phyloP scores from a whole-genome alignment of 306 rosid genomes.

The Luffa aegyptiaca region DNA sequence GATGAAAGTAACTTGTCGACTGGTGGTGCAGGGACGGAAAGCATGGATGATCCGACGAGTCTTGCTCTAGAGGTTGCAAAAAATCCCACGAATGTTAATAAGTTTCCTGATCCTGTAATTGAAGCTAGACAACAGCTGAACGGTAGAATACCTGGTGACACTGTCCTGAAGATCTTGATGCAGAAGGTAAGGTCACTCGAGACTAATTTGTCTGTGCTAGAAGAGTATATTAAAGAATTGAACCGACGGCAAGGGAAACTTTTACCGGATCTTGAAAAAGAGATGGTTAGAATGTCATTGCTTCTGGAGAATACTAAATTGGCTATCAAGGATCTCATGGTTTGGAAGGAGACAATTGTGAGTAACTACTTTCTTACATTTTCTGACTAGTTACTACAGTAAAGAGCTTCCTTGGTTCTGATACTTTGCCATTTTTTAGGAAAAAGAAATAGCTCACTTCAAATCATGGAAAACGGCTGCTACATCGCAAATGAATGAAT shows the following conservation, averaged over 20 bases:
- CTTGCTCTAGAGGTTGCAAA: constrained; percentile 21
- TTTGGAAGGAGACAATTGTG: constrained; percentile 40
- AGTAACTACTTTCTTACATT: constrained; percentile 8
- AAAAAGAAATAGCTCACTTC: constrained; percentile 39
- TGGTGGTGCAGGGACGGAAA: constrained; percentile 21
- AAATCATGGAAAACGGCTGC: constrained; percentile 58
- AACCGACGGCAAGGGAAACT: constrained; percentile 37
- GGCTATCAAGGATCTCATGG: constrained; percentile 43
- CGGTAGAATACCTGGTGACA: constrained; percentile 79
- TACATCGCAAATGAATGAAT: constrained; percentile 42
- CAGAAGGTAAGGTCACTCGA: constrained; percentile 75
- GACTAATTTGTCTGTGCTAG: constrained; percentile 56
- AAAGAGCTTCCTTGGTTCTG: not conserved
- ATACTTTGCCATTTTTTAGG: constrained; percentile 31
- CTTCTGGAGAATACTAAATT: constrained; percentile 44
- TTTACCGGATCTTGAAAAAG: constrained; percentile 52
- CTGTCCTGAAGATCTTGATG: constrained; percentile 87
- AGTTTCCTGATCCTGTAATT: constrained; percentile 52
- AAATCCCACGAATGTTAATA: constrained; percentile 18
- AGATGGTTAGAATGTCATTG: constrained; percentile 40
- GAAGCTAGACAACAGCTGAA: constrained; percentile 57
- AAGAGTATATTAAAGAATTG: constrained; percentile 58
- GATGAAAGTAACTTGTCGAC: constrained; percentile 25
- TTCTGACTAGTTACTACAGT: not conserved
- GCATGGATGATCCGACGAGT: constrained; percentile 26